phyloP scores from a whole-genome alignment of 768 basidiomycete genomes.

The Cystobasidiopsis lactophilus region DNA sequence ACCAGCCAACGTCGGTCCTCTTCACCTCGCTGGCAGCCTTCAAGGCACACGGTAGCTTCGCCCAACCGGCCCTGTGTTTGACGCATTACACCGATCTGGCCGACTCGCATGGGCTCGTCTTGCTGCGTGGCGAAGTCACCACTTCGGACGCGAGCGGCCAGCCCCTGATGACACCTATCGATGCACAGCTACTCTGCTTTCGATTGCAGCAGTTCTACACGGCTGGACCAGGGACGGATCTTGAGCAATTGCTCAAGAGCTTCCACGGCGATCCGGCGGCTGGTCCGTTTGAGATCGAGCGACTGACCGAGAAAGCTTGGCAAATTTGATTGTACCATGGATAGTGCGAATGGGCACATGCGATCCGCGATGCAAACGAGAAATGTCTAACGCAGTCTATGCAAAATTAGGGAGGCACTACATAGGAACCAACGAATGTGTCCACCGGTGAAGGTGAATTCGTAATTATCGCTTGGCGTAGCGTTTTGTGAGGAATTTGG shows the following conservation, averaged over 20 bases:
- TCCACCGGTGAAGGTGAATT: background rate
- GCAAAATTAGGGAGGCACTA: too few species aligned
- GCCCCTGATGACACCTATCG: conserved; percentile 27
- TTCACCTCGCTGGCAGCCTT: conserved; percentile 89
- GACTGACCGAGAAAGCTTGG: conserved; percentile 34
- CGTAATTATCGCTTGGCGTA: conserved; percentile 12
- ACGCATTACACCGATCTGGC: conserved; percentile 83
- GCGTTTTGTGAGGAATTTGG: conserved; percentile 8
- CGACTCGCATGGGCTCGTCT: conserved; percentile 52
- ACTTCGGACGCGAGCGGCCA: conserved; percentile 31
- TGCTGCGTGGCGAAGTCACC: conserved; percentile 79
- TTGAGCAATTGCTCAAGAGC: conserved; percentile 32
- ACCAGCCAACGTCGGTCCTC: conserved; percentile 42
- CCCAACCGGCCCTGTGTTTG: conserved; percentile 72
- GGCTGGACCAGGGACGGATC: conserved; percentile 24
- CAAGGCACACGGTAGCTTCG: conserved; percentile 58
- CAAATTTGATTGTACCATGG: too few species aligned
- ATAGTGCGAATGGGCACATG: too few species aligned
- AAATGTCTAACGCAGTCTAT: background rate
- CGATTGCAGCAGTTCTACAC: conserved; percentile 62
- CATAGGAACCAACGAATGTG: too few species aligned
- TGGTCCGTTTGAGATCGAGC: conserved; percentile 61
- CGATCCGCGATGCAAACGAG: too few species aligned
- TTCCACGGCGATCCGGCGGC: conserved; percentile 68
- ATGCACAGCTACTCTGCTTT: conserved; percentile 63